phyloP scores from a whole-genome alignment of 1,284 basidiomycete species.

The Moniliophthora roreri region DNA sequence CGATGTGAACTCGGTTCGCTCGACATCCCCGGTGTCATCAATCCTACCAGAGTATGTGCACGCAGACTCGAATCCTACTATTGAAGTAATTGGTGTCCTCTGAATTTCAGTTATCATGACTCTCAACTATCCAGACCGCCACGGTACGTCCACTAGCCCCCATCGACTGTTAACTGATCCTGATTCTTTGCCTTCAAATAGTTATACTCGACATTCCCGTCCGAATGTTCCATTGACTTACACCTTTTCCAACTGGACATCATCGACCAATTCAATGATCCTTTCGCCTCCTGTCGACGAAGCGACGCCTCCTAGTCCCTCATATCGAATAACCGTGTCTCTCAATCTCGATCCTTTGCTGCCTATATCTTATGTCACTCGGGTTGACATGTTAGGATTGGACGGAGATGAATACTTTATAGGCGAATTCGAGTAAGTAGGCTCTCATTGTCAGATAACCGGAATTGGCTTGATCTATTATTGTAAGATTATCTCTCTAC shows the following conservation, averaged over 20 bases:
- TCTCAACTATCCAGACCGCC: slow-evolving; percentile 11
- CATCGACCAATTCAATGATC: slow-evolving; percentile 28
- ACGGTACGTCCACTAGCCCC: not conserved
- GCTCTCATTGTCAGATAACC: not conserved
- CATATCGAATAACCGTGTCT: slow-evolving; percentile 40
- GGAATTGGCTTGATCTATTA: not conserved
- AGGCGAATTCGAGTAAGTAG: slow-evolving; percentile 42
- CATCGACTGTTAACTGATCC: not conserved
- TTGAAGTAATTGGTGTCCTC: not conserved
- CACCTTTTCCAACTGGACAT: slow-evolving; percentile 35
- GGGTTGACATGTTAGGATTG: slow-evolving; percentile 20
- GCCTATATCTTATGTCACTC: slow-evolving; percentile 42
- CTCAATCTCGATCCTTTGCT: slow-evolving; percentile 45
- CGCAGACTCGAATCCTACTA: not conserved
- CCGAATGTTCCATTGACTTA: slow-evolving; percentile 32
- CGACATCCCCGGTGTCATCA: slow-evolving; percentile 9
- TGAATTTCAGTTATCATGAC: slow-evolving; percentile 1
- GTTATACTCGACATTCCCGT: slow-evolving; percentile 13
- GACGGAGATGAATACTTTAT: slow-evolving; percentile 30
- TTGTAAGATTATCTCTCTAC: slow-evolving; percentile 33
- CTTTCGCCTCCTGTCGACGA: slow-evolving; percentile 30
- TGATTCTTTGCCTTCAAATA: not conserved
- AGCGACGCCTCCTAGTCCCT: slow-evolving; percentile 26
- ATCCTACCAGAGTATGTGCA: slow-evolving; percentile 11
- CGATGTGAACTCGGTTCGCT: not conserved